Evolutionary conservation across 2,329 filamentous ascomycete species (phyloP), one percentile per base, ranked within the genome.

Genomic region (Fusarium annulatum): DNA sequence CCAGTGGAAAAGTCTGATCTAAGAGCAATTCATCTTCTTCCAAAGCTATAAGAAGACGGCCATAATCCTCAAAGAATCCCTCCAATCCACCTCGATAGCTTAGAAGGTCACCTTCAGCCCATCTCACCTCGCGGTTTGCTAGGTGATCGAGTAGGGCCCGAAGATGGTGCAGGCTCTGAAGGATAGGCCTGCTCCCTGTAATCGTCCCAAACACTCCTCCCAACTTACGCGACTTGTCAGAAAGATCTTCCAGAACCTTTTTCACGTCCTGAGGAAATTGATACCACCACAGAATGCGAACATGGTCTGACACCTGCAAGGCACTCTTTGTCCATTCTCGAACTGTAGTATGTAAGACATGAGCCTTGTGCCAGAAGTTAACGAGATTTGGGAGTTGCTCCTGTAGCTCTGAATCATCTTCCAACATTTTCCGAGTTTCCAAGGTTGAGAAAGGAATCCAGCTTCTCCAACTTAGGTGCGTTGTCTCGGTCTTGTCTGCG

Each of bases 381-480:
- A 23, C 12, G 2, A 52, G 49, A 15, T 14, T 5, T 16, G n/a
- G n/a, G 0, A 52, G 1, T 8, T 52, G 49, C 0, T 34, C 21
- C n/a, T 52, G 49, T 8, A 21, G n/a, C 3, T 36, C 33, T 0
- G 0, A 3, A 2, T 15, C 12, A 8, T 16, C 3, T 8, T 36
- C 33, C 3, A 18, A 0, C 0, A 4, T 6, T 1, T 11, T 1
- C 16, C 12, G 15, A 0, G 49, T 4, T 16, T 36, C 33, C 0
- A 15, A 0, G 1, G 4, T 14, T 15, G 9, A 2, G 9, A 36
- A 36, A 8, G 49, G 33, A 3, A 14, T 8, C 33, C 49, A 52
- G n/a, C 12, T 21, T 19, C 49, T 52, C 33, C 33, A 34, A 11
- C 2, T 5, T 6, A 2, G 8, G 1, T 8, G 3, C 6, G 16